Evolutionary conservation across 495 filamentous ascomycete genomes (phyloP).

Genomic region (Podospora pseudoanserina): DNA sequence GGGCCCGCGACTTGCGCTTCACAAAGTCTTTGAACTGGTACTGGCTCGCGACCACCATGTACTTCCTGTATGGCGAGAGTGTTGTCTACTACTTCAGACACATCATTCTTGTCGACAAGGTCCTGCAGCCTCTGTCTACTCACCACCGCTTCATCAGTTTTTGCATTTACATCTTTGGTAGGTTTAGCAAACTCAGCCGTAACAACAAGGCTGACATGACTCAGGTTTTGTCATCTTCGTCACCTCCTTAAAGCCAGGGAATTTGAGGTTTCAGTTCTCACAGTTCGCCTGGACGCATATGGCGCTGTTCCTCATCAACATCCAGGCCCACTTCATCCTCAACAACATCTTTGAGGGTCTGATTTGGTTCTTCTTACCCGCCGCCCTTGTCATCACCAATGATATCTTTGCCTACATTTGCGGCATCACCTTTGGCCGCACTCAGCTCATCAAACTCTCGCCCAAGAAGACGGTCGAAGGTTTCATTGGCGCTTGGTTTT

Average conservation of each 20-base stretch:
- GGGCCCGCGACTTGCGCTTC: conserved; percentile 84
- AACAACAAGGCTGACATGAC: background rate
- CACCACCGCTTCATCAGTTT: conserved; percentile 99
- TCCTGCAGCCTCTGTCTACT: conserved; percentile 87
- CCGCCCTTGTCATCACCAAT: conserved; percentile 92
- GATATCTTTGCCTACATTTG: conserved; percentile 99
- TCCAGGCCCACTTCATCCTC: conserved; percentile 99
- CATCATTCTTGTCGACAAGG: conserved; percentile 89
- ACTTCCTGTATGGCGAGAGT: conserved; percentile 96
- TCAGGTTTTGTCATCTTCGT: conserved; percentile 98
- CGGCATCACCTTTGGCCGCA: conserved; percentile 94
- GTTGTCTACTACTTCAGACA: conserved; percentile 99
- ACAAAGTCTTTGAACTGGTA: conserved; percentile 99
- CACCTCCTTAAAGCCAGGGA: conserved; percentile 87
- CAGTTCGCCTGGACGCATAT: conserved; percentile 99
- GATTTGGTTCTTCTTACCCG: conserved; percentile 99
- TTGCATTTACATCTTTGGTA: conserved; percentile 93
- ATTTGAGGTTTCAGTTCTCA: conserved; percentile 97
- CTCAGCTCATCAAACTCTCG: conserved; percentile 94
- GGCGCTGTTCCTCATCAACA: conserved; percentile 95
- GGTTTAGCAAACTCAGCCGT: conserved; percentile 22
- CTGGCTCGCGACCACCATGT: conserved; percentile 97
- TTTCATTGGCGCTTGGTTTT: conserved; percentile 94
- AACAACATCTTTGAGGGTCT: conserved; percentile 99
- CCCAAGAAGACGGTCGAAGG: conserved; percentile 99